Evolutionary conservation across 2,329 filamentous ascomycete genomes (phyloP).

Genomic region (Aspergillus sp.): DNA sequence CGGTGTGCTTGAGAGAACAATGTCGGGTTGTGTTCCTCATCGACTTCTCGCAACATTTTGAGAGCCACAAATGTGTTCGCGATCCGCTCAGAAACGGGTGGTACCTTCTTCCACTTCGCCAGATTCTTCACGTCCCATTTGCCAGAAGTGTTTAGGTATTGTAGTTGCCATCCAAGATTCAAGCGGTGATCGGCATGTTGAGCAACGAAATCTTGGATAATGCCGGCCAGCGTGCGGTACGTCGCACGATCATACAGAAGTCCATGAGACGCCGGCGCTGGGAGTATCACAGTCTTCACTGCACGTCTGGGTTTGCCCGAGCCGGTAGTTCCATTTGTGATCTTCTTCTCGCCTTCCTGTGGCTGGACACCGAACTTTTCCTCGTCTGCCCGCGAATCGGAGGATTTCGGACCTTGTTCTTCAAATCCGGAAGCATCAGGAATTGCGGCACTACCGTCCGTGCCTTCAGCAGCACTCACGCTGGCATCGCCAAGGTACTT

Average conservation of each 20-base stretch:
- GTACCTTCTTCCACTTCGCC: conserved; percentile 82
- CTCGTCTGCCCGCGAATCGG: conserved; percentile 31
- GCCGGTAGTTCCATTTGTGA: conserved; percentile 7
- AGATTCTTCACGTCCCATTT: conserved; percentile 99
- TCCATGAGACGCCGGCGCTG: conserved; percentile 78
- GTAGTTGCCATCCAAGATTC: conserved; percentile 86
- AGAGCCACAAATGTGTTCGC: conserved; percentile 81
- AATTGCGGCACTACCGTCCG: conserved; percentile 30
- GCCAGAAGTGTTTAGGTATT: conserved; percentile 82
- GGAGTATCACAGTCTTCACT: conserved; percentile 72
- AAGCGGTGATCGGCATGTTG: conserved; percentile 76
- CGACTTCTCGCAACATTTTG: conserved; percentile 90
- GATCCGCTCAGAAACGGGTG: conserved; percentile 78
- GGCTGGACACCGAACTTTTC: conserved; percentile 32
- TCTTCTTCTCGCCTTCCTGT: conserved; percentile 26
- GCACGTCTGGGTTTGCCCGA: conserved; percentile 50
- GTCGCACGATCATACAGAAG: conserved; percentile 79
- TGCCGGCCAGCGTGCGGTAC: conserved; percentile 75
- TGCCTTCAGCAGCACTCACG: conserved; percentile 30
- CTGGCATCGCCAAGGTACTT: conserved; percentile 40
- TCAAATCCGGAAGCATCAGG: conserved; percentile 38
- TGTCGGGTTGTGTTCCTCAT: conserved; percentile 77
- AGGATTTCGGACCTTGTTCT: conserved; percentile 25
- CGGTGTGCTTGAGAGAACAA: conserved; percentile 73
- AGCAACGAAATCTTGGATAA: conserved; percentile 81